Base-by-base conservation (phyloP, 176 grass and related monocot genomes). In the Eragrostis curvula region DNA sequence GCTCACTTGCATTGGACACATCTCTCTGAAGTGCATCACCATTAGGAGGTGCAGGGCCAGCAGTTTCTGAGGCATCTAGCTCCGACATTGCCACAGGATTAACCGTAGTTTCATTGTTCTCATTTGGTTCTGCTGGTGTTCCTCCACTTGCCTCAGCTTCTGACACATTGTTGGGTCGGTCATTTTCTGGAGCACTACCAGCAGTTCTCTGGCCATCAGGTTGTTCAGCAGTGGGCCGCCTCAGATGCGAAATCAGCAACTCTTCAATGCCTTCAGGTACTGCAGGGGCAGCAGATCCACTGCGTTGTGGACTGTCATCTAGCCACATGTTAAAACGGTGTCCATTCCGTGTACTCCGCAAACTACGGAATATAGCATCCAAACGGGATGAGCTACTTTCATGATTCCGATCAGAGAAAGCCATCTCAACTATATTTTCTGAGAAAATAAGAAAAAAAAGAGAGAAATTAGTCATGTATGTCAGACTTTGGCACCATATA, bases 311-410 rank as follows among this genome's bases (percentile, higher is more conserved):
- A 48, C 82, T 88, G 50, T 94, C 93, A 83, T 99, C 93, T 47
- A 96, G 78, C 97, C 97, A 99, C 89, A 99, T 99, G 74, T 91
- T 96, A 63, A 99, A 99, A 24, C 93, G 91, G 77, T 99, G 93
- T 18, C 97, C 97, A 80, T 88, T 94, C 50, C 93, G 85, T 49
- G 87, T 86, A 84, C 87, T 96, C 82, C 97, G 86, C 75, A 99
- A 79, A 66, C 89, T 92, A 29, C 97, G 85, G 85, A 99, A 99
- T 87, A 94, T 99, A 57, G 97, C 90, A 87, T 99, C 97, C 79
- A 96, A 80, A 83, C 93, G 93, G 32, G 91, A 91, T 40, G 93
- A 99, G 81, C 79, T 96, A 82, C 81, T 94, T 77, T 99, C 97
- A 58, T 94, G 85, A 82, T 91, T 94, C n/a, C 91, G 83, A 79